Evolutionary conservation across 2,329 filamentous ascomycete species (phyloP), one percentile per base, ranked within the genome.

Genomic region (Rutstroemia sp.): DNA sequence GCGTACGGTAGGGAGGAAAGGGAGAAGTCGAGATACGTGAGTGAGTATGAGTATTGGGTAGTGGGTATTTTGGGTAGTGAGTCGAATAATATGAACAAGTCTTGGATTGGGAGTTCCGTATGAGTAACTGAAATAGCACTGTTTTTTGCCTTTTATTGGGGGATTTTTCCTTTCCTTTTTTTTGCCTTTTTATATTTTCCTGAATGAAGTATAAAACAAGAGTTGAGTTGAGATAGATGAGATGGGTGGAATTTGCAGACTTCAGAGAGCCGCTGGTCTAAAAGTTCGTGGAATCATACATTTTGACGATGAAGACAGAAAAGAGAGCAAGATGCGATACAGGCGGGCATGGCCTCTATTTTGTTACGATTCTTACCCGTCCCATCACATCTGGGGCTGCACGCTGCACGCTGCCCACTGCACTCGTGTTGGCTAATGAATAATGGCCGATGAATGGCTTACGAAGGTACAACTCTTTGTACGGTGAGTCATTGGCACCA

Each of bases 221-320:
- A 27, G 25, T 30, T 19, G 16, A 30, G 38, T 55, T 12, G 38
- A 49, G 52, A 30, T 25, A 12, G 23, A 46, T 25, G 46, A 38
- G 49, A 52, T 58, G 47, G 59, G 39, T 6, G 46, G 27, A 16
- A 19, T 46, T 34, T 23, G 65, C 66, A 69, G 65, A 68, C 66
- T 67, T 65, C 66, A 62, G 61, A 62, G 64, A 67, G 66, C 66
- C 66, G 65, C 65, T 61, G 58, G 55, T 54, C 58, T 66, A 66
- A 56, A 44, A 23, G 9, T 58, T 52, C 52, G 61, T 59, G 56
- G 60, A 60, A 63, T 65, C 64, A 59, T 66, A 67, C 66, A 68
- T 69, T 57, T 58, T 62, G 62, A 59, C 53, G 55, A 48, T 57
- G 58, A 59, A 57, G 57, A 61, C 39, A 37, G 50, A 59, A 57